phyloP scores from a whole-genome alignment of 1,284 basidiomycete genomes.

The Malassezia arunalokei region DNA sequence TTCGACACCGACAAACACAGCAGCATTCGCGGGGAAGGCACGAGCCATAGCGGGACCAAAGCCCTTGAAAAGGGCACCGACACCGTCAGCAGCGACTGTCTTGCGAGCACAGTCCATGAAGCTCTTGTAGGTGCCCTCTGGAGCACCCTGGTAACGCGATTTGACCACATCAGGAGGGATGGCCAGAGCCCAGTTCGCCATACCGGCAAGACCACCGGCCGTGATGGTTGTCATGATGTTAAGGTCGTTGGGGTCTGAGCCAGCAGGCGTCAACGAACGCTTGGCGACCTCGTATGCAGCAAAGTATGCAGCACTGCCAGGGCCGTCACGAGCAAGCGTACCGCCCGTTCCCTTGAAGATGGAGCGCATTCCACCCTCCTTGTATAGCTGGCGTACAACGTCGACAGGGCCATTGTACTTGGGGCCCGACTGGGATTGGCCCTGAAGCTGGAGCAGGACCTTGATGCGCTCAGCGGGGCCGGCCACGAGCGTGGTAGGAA shows the following conservation, averaged over 20 bases:
- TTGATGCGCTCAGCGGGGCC: slow-evolving; percentile 95
- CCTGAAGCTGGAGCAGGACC: slow-evolving; percentile 82
- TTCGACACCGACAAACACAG: slow-evolving; percentile 82
- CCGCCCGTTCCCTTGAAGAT: slow-evolving; percentile 87
- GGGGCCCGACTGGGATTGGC: slow-evolving; percentile 57
- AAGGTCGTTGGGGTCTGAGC: slow-evolving; percentile 64
- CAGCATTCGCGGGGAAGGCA: slow-evolving; percentile 72
- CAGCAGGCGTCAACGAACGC: slow-evolving; percentile 62
- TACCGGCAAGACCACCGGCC: slow-evolving; percentile 85
- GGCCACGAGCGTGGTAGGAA: slow-evolving; percentile 81
- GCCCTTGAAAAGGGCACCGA: slow-evolving; percentile 84
- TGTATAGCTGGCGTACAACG: slow-evolving; percentile 80
- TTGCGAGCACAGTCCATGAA: slow-evolving; percentile 84
- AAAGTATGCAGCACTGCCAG: slow-evolving; percentile 94
- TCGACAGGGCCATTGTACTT: slow-evolving; percentile 86
- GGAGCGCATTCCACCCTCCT: slow-evolving; percentile 80
- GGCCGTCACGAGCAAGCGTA: slow-evolving; percentile 85
- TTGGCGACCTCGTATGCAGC: slow-evolving; percentile 92
- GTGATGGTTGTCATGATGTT: slow-evolving; percentile 77
- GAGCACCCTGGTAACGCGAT: slow-evolving; percentile 91
- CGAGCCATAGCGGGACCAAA: slow-evolving; percentile 77
- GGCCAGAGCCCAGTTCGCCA: slow-evolving; percentile 61
- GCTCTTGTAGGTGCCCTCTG: slow-evolving; percentile 84
- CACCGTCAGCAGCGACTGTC: slow-evolving; percentile 81
- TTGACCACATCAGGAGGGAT: slow-evolving; percentile 54